Conservation (phyloP, 306 rosid genomes). For the Pachyrhizus erosus region DNA sequence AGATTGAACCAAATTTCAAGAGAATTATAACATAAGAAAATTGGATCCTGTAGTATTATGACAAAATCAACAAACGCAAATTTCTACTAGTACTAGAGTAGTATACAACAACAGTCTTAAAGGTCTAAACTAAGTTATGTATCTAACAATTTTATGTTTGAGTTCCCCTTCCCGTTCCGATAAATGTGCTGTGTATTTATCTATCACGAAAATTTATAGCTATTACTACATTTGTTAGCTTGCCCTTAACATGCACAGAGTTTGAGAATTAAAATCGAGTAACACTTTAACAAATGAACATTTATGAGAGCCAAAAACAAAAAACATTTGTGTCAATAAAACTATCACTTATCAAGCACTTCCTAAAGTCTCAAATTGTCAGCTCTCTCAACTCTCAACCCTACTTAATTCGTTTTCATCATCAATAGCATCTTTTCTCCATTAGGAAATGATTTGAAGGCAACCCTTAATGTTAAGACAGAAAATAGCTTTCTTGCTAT, state of each 20-base stretch:
- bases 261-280: not conserved
- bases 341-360: slow-evolving; percentile 34
- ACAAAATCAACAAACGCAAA: not conserved
- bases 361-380: slow-evolving; percentile 43
- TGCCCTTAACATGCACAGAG: not conserved
- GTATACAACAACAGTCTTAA: no score
- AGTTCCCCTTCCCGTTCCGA: not conserved
- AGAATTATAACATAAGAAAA: not conserved
- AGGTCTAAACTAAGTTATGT: no score
- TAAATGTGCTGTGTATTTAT: not conserved
- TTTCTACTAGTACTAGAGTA: no score
- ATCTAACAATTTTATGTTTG: no score
- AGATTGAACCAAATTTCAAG: not conserved
- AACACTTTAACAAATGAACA: slow-evolving; percentile 26
- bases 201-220: not conserved
- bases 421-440: slow-evolving; percentile 55
- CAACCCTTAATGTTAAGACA: slow-evolving; percentile 37
- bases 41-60: not conserved
- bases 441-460: slow-evolving; percentile 39
- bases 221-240: not conserved
- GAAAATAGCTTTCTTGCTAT: slow-evolving; percentile 42
- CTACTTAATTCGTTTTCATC: slow-evolving; percentile 48
- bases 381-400: slow-evolving; percentile 12
- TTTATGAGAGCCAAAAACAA: not conserved
- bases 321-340: slow-evolving; percentile 8